Evolutionary conservation across 805 yeast genomes (phyloP), one percentile per base, ranked within the genome.

Genomic region (Saccharomycopsis fermentans): DNA sequence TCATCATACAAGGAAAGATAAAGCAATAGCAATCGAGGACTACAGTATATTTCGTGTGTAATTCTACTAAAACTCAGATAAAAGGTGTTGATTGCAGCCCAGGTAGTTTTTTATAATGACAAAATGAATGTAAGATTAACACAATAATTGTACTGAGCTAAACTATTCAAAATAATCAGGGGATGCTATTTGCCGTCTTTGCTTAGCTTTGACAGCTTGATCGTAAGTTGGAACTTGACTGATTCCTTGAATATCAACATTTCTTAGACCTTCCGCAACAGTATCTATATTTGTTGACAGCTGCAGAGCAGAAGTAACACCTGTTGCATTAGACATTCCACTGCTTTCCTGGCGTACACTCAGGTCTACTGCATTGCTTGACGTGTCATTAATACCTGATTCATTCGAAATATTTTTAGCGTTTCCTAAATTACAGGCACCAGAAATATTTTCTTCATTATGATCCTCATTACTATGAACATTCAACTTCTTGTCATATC

Each of bases 141-240:
- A 21, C 50, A 4, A 17, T 37, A 37, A 37, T 17, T 37, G n/a
- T 37, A 32, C 12, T 6, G 2, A 9, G 35, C 2, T 14, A 16
- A 37, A 17, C 24, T 43, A 43, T 8, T 43, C 29, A 11, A 43
- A 8, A 43, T 43, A 43, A 14, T 43, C 4, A 5, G 43, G 50
- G 24, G 26, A 43, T 12, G 24, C n/a, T 8, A 21, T 43, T 5
- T 43, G 50, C 14, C 50, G 21, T 21, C 65, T 79, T 80, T 43
- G 29, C 24, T 43, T 21, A 21, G 29, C 50, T 21, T 43, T 9
- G 68, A 92, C 70, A 0, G 98, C 97, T 39, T 86, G 83, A 8
- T 77, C 78, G 70, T 92, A 92, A 0, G 96, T 82, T 0, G 98
- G 98, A 3, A 92, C 96, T 54, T 81, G 74, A 21, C 86, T 81